Percentiles rank a stretch among this genome's conserved stretches.
Evolutionary conservation across 495 filamentous ascomycete species (phyloP).

Genomic region (Penicillium subrubescens): DNA sequence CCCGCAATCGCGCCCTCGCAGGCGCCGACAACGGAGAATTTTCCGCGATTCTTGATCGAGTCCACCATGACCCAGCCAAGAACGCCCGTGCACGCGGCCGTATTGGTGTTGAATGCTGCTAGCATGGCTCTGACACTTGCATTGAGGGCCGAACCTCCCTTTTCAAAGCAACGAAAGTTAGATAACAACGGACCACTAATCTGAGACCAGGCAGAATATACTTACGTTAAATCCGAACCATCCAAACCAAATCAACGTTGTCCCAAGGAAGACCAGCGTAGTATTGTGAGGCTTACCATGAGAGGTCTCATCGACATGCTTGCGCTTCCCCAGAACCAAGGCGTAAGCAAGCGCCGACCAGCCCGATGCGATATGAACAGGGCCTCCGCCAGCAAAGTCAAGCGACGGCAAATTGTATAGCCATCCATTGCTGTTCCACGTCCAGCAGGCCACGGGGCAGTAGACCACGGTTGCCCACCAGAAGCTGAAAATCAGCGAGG

Average conservation of each 20-base stretch:
- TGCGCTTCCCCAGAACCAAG: conserved; percentile 56
- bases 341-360: conserved; percentile 59
- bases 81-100: conserved; percentile 57
- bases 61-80: conserved; percentile 64
- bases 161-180: background rate
- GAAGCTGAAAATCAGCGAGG: conserved; percentile 59
- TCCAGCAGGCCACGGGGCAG: conserved; percentile 61
- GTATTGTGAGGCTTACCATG: conserved; percentile 57
- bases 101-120: conserved; percentile 64
- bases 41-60: conserved; percentile 53
- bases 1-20: conserved; percentile 66
- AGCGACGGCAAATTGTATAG: conserved; percentile 55
- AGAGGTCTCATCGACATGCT: conserved; percentile 42
- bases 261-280: conserved; percentile 59
- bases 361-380: conserved; percentile 59
- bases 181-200: conserved; percentile 1
- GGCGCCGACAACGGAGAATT: conserved; percentile 61
- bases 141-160: conserved; percentile 60
- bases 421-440: conserved; percentile 62
- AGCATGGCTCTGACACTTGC: conserved; percentile 58
- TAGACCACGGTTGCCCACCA: conserved; percentile 63
- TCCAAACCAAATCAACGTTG: conserved; percentile 60
- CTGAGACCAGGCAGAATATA: background rate
- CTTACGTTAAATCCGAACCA: conserved; percentile 63
- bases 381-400: conserved; percentile 59